Conservation (phyloP, 495 filamentous ascomycete species). For the Hyphodiscus hymeniophilus region DNA sequence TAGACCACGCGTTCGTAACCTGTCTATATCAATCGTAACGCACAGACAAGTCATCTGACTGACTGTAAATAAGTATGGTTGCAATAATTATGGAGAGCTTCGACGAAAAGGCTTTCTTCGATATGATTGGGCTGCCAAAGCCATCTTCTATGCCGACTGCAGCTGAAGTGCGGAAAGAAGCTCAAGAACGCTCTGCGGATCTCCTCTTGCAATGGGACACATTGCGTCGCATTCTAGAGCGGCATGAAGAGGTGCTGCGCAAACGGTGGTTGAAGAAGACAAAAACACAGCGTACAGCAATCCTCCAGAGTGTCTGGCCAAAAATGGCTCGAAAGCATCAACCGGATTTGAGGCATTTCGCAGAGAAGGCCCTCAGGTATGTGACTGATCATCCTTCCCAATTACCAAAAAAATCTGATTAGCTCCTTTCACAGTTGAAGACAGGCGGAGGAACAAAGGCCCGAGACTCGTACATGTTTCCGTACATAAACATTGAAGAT, state of each 20-base stretch:
- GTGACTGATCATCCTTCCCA: background rate
- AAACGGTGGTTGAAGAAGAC: slow-evolving; percentile 41
- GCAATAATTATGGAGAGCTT: too few species aligned
- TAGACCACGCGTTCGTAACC: too few species aligned
- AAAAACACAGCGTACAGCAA: slow-evolving; percentile 25
- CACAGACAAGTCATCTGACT: too few species aligned
- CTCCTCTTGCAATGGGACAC: slow-evolving; percentile 22
- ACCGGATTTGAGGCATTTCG: slow-evolving; percentile 38
- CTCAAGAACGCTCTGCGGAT: slow-evolving; percentile 1
- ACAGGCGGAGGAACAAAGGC: slow-evolving; percentile 15
- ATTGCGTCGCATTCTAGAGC: slow-evolving; percentile 27
- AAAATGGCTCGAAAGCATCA: slow-evolving; percentile 36
- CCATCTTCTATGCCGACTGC: background rate
- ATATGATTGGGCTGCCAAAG: background rate
- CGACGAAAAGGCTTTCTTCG: too few species aligned
- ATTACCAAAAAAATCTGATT: too few species aligned
- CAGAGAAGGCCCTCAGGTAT: slow-evolving; percentile 16
- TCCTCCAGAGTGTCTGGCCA: slow-evolving; percentile 25
- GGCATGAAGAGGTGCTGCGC: slow-evolving; percentile 30
- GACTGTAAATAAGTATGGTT: too few species aligned
- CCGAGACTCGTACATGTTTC: slow-evolving; percentile 37
- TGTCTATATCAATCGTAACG: too few species aligned
- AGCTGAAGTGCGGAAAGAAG: slow-evolving; percentile 4
- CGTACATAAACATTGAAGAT: slow-evolving; percentile 52
- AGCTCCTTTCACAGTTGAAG: too few species aligned